These are phyloP conservation scores for Carallia brachiata DNA, from an alignment of 345 rosid species.

Conservation along the genomic window DNA sequence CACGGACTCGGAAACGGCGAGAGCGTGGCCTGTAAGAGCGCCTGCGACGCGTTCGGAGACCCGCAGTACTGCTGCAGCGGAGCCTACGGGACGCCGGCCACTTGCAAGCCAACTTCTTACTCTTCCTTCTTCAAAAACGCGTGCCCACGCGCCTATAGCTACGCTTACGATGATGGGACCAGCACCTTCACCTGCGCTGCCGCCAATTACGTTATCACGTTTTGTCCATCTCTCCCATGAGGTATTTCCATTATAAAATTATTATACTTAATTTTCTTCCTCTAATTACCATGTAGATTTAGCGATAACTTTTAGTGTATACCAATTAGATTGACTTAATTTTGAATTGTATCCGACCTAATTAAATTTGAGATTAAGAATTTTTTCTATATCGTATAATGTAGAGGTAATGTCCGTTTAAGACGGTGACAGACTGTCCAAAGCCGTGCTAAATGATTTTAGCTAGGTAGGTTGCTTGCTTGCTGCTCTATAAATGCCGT, in stretches of 20 bases:
- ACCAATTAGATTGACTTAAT: too few relatives aligned
- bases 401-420: too few relatives aligned
- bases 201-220: slow-evolving; percentile 49
- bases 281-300: too few relatives aligned
- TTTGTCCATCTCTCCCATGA: slow-evolving; percentile 50
- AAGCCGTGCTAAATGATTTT: too few relatives aligned
- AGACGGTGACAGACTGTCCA: too few relatives aligned
- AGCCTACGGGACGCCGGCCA: slow-evolving; percentile 44
- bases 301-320: too few relatives aligned
- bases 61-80: slow-evolving; percentile 69
- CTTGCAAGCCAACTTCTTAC: slow-evolving; percentile 51
- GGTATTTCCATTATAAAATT: slow-evolving; percentile 15
- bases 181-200: slow-evolving; percentile 57
- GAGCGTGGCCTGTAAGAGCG: slow-evolving; percentile 64
- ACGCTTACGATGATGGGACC: slow-evolving; percentile 60
- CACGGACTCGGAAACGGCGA: slow-evolving; percentile 4
- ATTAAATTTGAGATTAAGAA: too few relatives aligned
- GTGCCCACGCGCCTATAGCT: slow-evolving; percentile 64
- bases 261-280: too few relatives aligned
- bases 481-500: too few relatives aligned
- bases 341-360: too few relatives aligned
- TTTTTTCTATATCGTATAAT: too few relatives aligned
- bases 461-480: too few relatives aligned
- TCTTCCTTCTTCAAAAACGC: slow-evolving; percentile 53
- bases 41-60: slow-evolving; percentile 52